A percentile compares a stretch with the other conserved stretches of the same genome.
phyloP scores from a whole-genome alignment of 2,329 filamentous ascomycete species.

The Colletotrichum chlorophyti region DNA sequence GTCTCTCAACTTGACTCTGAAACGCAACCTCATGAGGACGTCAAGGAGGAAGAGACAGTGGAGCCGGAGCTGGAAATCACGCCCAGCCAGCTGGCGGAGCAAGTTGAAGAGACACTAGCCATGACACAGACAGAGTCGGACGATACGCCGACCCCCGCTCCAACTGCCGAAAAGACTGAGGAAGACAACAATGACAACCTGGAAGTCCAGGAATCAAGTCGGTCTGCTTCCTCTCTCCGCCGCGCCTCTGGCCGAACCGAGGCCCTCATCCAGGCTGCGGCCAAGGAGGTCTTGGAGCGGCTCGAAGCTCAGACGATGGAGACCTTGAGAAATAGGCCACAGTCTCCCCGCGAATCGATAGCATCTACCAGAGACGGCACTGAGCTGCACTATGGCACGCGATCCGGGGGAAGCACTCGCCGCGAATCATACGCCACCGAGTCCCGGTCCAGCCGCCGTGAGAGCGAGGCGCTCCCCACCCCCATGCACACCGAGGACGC shows the following conservation, averaged over 20 bases:
- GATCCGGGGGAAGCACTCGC: conserved; percentile 32
- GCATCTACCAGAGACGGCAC: conserved; percentile 36
- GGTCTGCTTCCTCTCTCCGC: conserved; percentile 35
- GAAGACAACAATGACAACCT: not conserved
- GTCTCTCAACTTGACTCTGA: not conserved
- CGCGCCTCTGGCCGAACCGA: conserved; percentile 54
- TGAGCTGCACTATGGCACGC: conserved; percentile 36
- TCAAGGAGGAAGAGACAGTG: not conserved
- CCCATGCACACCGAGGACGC: conserved; percentile 32
- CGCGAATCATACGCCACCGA: conserved; percentile 17
- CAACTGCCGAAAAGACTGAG: not conserved
- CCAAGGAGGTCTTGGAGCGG: conserved; percentile 56
- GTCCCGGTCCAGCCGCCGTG: conserved; percentile 5
- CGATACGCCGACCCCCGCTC: not conserved
- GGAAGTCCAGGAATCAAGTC: conserved; percentile 10
- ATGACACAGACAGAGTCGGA: not conserved
- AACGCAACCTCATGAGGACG: not conserved
- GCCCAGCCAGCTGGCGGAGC: not conserved
- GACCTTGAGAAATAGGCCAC: conserved; percentile 33
- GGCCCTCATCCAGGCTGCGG: conserved; percentile 60
- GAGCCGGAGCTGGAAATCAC: conserved; percentile 2
- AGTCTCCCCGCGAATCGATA: conserved; percentile 8
- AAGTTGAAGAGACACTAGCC: conserved; percentile 1
- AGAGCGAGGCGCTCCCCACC: not conserved
- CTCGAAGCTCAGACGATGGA: conserved; percentile 45